Percentiles rank a stretch among this genome's conserved stretches.
These are phyloP conservation scores for Termitomyces sp. DNA, from an alignment of 1,284 basidiomycete genomes.

Conservation along the genomic window DNA sequence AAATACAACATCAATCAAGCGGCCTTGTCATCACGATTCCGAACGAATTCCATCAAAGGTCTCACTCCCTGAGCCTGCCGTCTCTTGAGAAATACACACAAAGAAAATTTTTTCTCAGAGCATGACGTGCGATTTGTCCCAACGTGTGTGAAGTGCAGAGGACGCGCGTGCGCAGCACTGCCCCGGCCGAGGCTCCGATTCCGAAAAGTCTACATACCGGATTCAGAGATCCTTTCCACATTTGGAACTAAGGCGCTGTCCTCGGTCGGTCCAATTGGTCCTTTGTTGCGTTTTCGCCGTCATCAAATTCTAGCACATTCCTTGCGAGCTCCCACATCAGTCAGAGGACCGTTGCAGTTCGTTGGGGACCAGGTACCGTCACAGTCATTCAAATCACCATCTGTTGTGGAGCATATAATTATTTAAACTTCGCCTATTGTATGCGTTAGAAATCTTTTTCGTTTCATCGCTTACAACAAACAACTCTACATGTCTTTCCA, in stretches of 20 bases:
- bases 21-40: background rate
- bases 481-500: background rate
- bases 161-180: background rate
- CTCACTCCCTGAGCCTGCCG: background rate
- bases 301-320: constrained; percentile 13
- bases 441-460: background rate
- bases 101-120: background rate
- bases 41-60: background rate
- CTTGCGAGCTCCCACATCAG: constrained; percentile 2
- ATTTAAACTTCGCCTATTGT: background rate
- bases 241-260: background rate
- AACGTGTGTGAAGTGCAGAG: background rate
- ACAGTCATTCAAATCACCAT: background rate
- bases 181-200: background rate
- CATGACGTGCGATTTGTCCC: constrained; percentile 1
- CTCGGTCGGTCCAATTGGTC: background rate
- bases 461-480: background rate
- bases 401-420: background rate
- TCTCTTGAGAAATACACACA: background rate
- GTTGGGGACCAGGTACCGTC: constrained; percentile 6
- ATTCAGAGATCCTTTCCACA: constrained; percentile 1
- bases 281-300: constrained; percentile 10
- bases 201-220: background rate
- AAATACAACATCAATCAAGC: background rate
- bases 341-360: background rate